A percentile compares a stretch with the other conserved stretches of the same genome.
Evolutionary conservation across 2,329 filamentous ascomycete genomes (phyloP).

Genomic region (Dendrostoma leiphaemia): DNA sequence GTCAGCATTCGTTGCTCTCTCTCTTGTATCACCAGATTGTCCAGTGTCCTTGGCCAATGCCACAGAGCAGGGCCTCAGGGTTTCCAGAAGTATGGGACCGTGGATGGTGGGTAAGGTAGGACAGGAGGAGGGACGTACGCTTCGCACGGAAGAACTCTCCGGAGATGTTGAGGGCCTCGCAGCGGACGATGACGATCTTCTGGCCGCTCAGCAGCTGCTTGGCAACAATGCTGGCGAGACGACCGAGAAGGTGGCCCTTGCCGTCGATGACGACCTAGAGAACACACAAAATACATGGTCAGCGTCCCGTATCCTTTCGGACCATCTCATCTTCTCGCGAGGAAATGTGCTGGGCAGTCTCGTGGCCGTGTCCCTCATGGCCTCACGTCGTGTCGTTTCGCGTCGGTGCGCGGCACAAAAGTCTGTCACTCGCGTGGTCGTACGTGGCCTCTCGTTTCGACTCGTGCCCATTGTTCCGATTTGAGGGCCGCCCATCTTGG

Average conservation of each 20-base stretch:
- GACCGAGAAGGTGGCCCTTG: slow-evolving; percentile 99
- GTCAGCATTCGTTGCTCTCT: slow-evolving; percentile 42
- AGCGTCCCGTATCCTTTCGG: slow-evolving; percentile 3
- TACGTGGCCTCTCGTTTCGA: too few species aligned
- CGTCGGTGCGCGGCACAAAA: neutral
- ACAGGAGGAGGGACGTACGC: slow-evolving; percentile 77
- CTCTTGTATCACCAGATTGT: neutral
- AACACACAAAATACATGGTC: slow-evolving; percentile 7
- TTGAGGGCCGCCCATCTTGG: neutral
- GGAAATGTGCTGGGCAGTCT: neutral
- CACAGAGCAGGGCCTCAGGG: too few species aligned
- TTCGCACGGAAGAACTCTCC: slow-evolving; percentile 99
- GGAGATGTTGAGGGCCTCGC: slow-evolving; percentile 99
- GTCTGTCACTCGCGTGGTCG: too few species aligned
- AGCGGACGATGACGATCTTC: slow-evolving; percentile 99
- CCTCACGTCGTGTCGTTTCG: neutral
- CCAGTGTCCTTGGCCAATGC: neutral
- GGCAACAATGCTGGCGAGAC: slow-evolving; percentile 94
- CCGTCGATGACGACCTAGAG: slow-evolving; percentile 95
- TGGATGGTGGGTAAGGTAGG: slow-evolving; percentile 27
- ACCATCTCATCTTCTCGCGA: neutral
- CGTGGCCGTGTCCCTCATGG: too few species aligned
- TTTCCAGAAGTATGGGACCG: too few species aligned
- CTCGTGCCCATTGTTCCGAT: neutral
- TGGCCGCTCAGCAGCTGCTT: slow-evolving; percentile 99